A percentile compares a stretch with the other conserved stretches of the same genome.
phyloP scores from a whole-genome alignment of 1,139 yeast species.

The Lodderomyces margitis region DNA sequence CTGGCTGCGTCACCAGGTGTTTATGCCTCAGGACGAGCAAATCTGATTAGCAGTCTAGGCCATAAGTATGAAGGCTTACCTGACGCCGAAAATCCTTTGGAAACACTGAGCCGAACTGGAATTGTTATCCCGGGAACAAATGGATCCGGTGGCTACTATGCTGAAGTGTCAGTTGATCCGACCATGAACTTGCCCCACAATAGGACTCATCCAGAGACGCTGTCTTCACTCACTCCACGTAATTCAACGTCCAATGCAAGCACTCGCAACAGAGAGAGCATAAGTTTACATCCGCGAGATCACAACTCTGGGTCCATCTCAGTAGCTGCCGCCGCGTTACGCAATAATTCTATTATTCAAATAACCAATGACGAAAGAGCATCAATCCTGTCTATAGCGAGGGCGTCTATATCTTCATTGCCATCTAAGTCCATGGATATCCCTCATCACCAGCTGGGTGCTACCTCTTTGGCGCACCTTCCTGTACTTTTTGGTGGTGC shows the following conservation, averaged over 20 bases:
- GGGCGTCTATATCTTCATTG: slow-evolving; percentile 44
- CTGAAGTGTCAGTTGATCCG: slow-evolving; percentile 47
- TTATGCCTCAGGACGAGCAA: slow-evolving; percentile 5
- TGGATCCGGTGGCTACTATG: slow-evolving; percentile 43
- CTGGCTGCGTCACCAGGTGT: slow-evolving; percentile 25
- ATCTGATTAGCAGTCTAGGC: slow-evolving; percentile 7
- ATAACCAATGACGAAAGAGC: slow-evolving; percentile 41
- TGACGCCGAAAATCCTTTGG: slow-evolving; percentile 32
- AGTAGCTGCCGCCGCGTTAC: slow-evolving; percentile 15
- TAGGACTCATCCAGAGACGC: slow-evolving; percentile 38
- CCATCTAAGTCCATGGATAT: slow-evolving; percentile 51
- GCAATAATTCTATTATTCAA: slow-evolving; percentile 46
- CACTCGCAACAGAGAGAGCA: slow-evolving; percentile 1
- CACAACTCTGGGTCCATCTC: slow-evolving; percentile 8
- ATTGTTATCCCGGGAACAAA: slow-evolving; percentile 18
- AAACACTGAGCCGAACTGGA: slow-evolving; percentile 29
- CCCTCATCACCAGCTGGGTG: slow-evolving; percentile 47
- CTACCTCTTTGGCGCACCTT: slow-evolving; percentile 42
- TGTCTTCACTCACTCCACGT: slow-evolving; percentile 37
- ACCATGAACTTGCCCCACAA: slow-evolving; percentile 50
- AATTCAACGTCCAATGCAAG: slow-evolving; percentile 25
- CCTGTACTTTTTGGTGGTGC: slow-evolving; percentile 46
- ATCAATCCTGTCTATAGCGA: slow-evolving; percentile 31
- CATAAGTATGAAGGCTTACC: slow-evolving; percentile 13
- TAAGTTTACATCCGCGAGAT: slow-evolving; percentile 4